Evolutionary conservation across 805 yeast species (phyloP), one percentile per base, ranked within the genome.

Genomic region (Debaryomyces tyrocola): DNA sequence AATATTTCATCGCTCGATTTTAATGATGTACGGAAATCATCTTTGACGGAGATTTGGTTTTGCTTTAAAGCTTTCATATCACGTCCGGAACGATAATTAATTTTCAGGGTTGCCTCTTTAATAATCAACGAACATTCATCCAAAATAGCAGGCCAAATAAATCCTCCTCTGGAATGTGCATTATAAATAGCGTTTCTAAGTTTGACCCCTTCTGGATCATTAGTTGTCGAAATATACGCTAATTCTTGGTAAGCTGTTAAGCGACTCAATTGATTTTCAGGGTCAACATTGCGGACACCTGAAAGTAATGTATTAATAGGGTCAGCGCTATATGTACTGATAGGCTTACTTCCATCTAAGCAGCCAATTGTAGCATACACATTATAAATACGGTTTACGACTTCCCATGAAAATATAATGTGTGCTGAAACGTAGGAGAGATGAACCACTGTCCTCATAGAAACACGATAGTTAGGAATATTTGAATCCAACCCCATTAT

Each of bases 161-260:
- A 72, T 1, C 74, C 70, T 44, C 70, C 67, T 50, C 69, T 76
- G 37, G 74, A 66, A 44, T 73, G 70, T 18, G 77, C 74, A 50
- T 73, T 74, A 59, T 82, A 86, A 21, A 86, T 77, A 3, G 81
- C 70, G 24, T 61, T 52, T 59, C 91, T 74, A 43, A 78, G 67
- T 41, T 77, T 74, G 3, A 64, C 52, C 6, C 66, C 73, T 43
- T 66, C 72, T 6, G 55, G 50, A 49, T 77, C 75, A 1, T 70
- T 59, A 2, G 80, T 65, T 1, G 82, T 77, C 6, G 90, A 69
- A 40, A 86, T 69, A 55, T 78, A 83, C 0, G 88, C 85, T 44
- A 86, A 68, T 58, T 87, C 94, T 64, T 87, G 92, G 65, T 81
- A 85, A 2, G 92, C 90, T 1, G 90, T 82, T 48, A 82, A 59